Base-by-base conservation (phyloP, 2,329 filamentous ascomycete genomes). In the Fusarium multiceps region DNA sequence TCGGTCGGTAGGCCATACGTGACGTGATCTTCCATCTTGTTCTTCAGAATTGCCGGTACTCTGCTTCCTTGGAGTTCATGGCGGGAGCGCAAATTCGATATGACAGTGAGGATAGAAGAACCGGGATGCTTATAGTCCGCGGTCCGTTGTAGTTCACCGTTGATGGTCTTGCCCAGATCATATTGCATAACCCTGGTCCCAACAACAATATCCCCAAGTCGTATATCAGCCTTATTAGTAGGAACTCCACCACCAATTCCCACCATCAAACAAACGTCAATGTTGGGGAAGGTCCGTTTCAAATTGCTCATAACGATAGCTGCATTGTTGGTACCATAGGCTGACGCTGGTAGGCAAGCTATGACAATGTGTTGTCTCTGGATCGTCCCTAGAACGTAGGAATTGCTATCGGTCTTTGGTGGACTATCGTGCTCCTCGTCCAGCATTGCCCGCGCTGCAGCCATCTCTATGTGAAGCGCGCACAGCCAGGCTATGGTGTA, bases 201-300 rank as follows among this genome's bases (percentile, higher is more conserved):
- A 0, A 78, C 73, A 1, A 78, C 70, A 2, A 78, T 18, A n/a
- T 78, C 76, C 0, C 77, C 77, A 1, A 78, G 48, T 3, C 72
- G 70, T 7, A 78, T 58, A 6, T 78, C 76, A 3, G 28, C 54
- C 13, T 28, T 61, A 2, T 28, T 61, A 2, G 32, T 58, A 1
- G 69, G 69, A 0, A 32, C 59, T 0, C 75, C 76, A 0, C 76
- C 75, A 2, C 74, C 76, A 12, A 77, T 75, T 0, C 75, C 76
- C 0, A 77, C 76, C 66, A 77, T 75, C 7, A 78, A 46, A 0
- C 68, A 66, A 0, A 64, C 6, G 0, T 25, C 12, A 4, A 74
- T 53, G 0, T 55, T 59, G 0, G 55, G 86, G 66, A 82, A 89
- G 25, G 91, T 85, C 1, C 58, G 40, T 5, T n/a, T 25, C 6